Evolutionary conservation across 2,329 filamentous ascomycete genomes (phyloP).

Genomic region (Clonostachys byssicola): DNA sequence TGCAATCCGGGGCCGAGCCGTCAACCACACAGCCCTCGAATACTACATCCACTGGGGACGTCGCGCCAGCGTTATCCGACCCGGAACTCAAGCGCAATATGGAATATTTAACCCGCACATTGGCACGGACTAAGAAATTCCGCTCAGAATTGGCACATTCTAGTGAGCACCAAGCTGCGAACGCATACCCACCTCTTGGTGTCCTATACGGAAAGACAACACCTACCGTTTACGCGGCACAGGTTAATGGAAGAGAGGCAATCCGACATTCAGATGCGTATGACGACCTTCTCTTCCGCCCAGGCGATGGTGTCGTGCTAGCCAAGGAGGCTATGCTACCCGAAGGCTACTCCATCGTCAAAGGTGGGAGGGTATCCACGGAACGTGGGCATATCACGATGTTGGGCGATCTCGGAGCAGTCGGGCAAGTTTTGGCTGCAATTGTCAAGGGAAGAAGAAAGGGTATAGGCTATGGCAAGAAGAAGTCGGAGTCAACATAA

Average conservation of each 20-base stretch:
- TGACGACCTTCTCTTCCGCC: conserved; percentile 81
- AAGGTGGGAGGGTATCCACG: conserved; percentile 70
- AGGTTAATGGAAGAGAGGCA: conserved; percentile 66
- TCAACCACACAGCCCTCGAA: neutral
- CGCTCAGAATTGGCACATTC: conserved; percentile 68
- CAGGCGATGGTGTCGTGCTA: conserved; percentile 85
- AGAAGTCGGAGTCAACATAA: neutral
- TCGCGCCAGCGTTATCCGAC: conserved; percentile 10
- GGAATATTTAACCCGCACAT: conserved; percentile 70
- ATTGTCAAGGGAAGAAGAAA: conserved; percentile 62
- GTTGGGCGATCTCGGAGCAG: conserved; percentile 77
- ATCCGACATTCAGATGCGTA: conserved; percentile 77
- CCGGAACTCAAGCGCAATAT: conserved; percentile 27
- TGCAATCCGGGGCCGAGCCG: conserved; percentile 8
- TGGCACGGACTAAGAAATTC: conserved; percentile 69
- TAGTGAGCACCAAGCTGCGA: conserved; percentile 54
- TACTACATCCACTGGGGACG: neutral
- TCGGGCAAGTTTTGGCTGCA: conserved; percentile 70
- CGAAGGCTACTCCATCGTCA: conserved; percentile 69
- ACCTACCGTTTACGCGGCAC: conserved; percentile 79
- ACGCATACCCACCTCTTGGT: conserved; percentile 76
- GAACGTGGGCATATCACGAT: conserved; percentile 86
- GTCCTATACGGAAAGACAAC: conserved; percentile 84
- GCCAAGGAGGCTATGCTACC: conserved; percentile 84
- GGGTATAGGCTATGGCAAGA: conserved; percentile 58